These are phyloP conservation scores for Candida xyloterini DNA, from an alignment of 805 yeast species.

Conservation along the genomic window DNA sequence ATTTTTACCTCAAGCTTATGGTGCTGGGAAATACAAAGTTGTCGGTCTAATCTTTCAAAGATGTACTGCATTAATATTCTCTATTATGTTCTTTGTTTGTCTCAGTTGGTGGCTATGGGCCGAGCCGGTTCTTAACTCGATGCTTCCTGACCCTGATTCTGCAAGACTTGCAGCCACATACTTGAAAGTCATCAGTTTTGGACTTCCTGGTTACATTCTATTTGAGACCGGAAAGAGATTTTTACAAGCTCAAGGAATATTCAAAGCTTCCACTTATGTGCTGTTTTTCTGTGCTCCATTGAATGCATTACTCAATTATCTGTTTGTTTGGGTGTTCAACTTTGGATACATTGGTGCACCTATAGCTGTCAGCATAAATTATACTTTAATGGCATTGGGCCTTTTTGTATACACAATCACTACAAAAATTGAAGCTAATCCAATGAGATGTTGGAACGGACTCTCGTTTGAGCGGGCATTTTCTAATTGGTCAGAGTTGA, in stretches of 20 bases:
- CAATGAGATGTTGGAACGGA: constrained; percentile 38
- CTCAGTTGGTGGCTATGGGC: constrained; percentile 61
- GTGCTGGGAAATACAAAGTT: constrained; percentile 57
- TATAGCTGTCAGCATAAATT: constrained; percentile 64
- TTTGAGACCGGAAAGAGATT: constrained; percentile 72
- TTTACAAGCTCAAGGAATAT: constrained; percentile 73
- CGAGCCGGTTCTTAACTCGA: constrained; percentile 40
- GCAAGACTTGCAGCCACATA: constrained; percentile 57
- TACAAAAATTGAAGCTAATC: constrained; percentile 39
- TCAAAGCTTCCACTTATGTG: constrained; percentile 76
- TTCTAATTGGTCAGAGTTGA: constrained; percentile 61
- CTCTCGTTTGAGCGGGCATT: constrained; percentile 36
- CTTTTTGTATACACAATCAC: constrained; percentile 46
- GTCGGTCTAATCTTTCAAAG: constrained; percentile 71
- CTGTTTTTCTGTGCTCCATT: constrained; percentile 70
- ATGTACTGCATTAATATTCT: constrained; percentile 55
- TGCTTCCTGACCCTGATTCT: constrained; percentile 44
- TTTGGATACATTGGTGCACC: constrained; percentile 78
- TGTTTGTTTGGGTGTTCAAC: constrained; percentile 67
- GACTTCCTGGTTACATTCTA: constrained; percentile 66
- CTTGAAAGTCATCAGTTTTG: constrained; percentile 52
- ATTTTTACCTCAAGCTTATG: constrained; percentile 74
- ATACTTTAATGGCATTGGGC: constrained; percentile 66
- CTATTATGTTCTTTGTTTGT: constrained; percentile 53
- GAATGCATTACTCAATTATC: constrained; percentile 63